A percentile compares a stretch with the other conserved stretches of the same genome.
phyloP scores from a whole-genome alignment of 495 filamentous ascomycete species.

The Collariella sp. region DNA sequence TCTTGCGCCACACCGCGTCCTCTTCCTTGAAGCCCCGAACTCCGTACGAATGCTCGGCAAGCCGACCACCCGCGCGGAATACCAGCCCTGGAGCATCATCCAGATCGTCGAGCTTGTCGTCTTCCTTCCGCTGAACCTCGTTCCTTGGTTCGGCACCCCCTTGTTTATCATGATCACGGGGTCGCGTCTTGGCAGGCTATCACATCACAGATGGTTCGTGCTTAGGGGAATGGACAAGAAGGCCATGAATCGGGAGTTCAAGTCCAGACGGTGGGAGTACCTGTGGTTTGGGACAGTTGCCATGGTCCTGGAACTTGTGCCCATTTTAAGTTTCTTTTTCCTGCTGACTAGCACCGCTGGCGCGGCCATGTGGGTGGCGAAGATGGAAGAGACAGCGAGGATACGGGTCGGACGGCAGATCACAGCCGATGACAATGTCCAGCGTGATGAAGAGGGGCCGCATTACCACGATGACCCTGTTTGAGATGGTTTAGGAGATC shows the following conservation, averaged over 20 bases:
- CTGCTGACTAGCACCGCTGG: slow-evolving; percentile 70
- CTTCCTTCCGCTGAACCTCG: slow-evolving; percentile 79
- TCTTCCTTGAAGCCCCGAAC: slow-evolving; percentile 52
- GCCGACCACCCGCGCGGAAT: slow-evolving; percentile 55
- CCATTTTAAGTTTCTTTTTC: slow-evolving; percentile 79
- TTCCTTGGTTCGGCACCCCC: slow-evolving; percentile 74
- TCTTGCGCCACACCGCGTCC: slow-evolving; percentile 59
- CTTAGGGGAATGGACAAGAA: slow-evolving; percentile 60
- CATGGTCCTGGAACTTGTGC: slow-evolving; percentile 61
- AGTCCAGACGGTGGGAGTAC: slow-evolving; percentile 60
- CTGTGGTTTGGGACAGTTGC: slow-evolving; percentile 50
- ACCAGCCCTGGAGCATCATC: slow-evolving; percentile 60
- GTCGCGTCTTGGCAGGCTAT: slow-evolving; percentile 48
- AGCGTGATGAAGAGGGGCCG: slow-evolving; percentile 13
- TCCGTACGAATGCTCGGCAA: slow-evolving; percentile 68
- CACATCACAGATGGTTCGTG: slow-evolving; percentile 68
- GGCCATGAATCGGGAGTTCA: slow-evolving; percentile 55
- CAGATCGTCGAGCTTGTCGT: slow-evolving; percentile 70
- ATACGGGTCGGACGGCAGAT: slow-evolving; percentile 19
- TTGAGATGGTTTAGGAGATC: neutral
- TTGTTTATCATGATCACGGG: slow-evolving; percentile 68
- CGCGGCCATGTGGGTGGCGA: slow-evolving; percentile 77
- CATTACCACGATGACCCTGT: slow-evolving; percentile 27
- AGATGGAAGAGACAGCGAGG: slow-evolving; percentile 36
- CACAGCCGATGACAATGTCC: slow-evolving; percentile 11